Base-by-base conservation (phyloP, 2,329 filamentous ascomycete species). In the Colletotrichum limetticola region DNA sequence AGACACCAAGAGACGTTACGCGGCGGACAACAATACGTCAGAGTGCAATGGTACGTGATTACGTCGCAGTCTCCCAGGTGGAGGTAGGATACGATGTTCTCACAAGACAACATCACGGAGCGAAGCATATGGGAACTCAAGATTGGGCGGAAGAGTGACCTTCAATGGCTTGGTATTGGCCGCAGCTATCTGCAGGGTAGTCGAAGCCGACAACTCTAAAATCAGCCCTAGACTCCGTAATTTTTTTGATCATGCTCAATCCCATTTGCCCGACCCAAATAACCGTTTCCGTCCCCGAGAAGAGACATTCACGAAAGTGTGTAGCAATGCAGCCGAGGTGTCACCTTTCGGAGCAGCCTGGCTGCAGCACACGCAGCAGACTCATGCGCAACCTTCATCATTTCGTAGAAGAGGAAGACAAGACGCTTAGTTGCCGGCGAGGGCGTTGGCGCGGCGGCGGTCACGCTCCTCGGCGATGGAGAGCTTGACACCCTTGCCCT, bases 401-500 rank as follows among this genome's bases (percentile, higher is more conserved):
- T 71, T 65, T 65, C 52, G 49, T 32, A 28, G 46, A 68, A 68
- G 55, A 37, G 55, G 64, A 52, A 57, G 62, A 66, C 42, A 53
- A 58, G 19, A 59, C 71, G 77, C 79, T 88, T 90, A 89, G 83
- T 89, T 84, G 79, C 83, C 80, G 78, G 86, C 83, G 76, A 87
- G 79, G 77, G 85, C 76, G 78, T 83, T 79, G 79, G 95, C 95
- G 84, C 97, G 94, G 85, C 95, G 95, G 87, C 96, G 95, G 89
- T 99, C 96, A 91, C 96, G 92, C 94, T 99, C 96, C 91, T 99
- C 96, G 80, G 96, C 95, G 84, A 99, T 98, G 85, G 93, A 92
- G 86, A 98, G 95, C 95, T 98, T 98, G 91, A 99, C 97, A 94
- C 97, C 97, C 93, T 98, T 98, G 90, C 97, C 97, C 95, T 98